Conservation (phyloP, 2,329 filamentous ascomycete genomes). For the Talaromyces albobiverticillius region DNA sequence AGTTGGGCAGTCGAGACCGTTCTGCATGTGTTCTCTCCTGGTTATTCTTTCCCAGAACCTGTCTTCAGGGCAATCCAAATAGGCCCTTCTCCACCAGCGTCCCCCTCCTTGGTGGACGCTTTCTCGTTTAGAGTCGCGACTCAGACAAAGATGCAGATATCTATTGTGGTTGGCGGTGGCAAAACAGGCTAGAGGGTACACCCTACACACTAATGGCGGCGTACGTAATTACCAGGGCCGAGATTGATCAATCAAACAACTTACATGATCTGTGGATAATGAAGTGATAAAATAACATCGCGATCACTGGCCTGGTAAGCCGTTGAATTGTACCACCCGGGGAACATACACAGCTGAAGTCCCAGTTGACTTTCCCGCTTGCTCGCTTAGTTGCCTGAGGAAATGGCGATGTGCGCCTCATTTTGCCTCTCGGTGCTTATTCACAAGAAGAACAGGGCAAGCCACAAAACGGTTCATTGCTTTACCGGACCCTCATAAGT, state of each 20-base stretch:
- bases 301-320: neutral
- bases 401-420: too few relatives aligned
- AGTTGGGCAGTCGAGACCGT: neutral
- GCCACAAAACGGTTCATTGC: neutral
- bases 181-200: conserved; percentile 3
- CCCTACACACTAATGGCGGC: neutral
- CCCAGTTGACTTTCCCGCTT: conserved; percentile 7
- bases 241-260: conserved; percentile 7
- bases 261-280: neutral
- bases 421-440: conserved; percentile 6
- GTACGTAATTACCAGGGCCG: conserved; percentile 1
- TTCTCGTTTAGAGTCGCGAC: neutral
- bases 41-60: neutral
- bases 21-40: neutral
- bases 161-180: conserved; percentile 11
- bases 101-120: conserved; percentile 1
- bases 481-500: too few relatives aligned
- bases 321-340: neutral
- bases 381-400: too few relatives aligned
- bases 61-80: neutral
- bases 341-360: conserved; percentile 7
- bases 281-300: neutral
- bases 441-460: neutral
- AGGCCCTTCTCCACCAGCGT: neutral
- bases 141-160: neutral